Conservation (phyloP, 495 filamentous ascomycete species). For the Elaphomyces granulatus region DNA sequence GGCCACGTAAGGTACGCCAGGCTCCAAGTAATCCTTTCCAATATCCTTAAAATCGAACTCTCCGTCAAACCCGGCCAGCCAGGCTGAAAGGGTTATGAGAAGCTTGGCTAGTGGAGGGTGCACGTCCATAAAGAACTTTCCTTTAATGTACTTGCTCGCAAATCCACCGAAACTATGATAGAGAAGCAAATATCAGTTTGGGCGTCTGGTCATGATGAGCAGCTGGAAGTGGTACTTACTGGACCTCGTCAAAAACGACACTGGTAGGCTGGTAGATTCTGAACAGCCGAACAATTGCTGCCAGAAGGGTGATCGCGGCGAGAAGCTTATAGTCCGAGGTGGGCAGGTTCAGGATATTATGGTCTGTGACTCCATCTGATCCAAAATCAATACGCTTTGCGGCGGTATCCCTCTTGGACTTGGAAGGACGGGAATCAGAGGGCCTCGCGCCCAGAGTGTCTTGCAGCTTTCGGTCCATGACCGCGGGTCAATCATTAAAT, state of each 20-base stretch:
- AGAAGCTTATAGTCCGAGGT: constrained; percentile 68
- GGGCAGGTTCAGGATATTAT: constrained; percentile 47
- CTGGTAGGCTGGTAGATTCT: constrained; percentile 92
- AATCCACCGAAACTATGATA: constrained; percentile 79
- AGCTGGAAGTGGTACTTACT: constrained; percentile 43
- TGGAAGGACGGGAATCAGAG: constrained; percentile 15
- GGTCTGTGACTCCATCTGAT: constrained; percentile 39
- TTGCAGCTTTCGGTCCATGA: too few relatives aligned
- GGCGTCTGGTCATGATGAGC: neutral
- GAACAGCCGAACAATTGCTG: constrained; percentile 72
- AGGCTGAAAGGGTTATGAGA: constrained; percentile 87
- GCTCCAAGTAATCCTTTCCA: constrained; percentile 94
- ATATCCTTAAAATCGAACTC: constrained; percentile 99
- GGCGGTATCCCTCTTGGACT: constrained; percentile 21
- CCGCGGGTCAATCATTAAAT: too few relatives aligned
- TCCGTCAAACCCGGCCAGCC: constrained; percentile 88
- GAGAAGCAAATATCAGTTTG: constrained; percentile 9
- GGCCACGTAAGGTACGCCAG: constrained; percentile 89
- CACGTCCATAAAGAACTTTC: constrained; percentile 97
- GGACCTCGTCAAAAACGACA: constrained; percentile 98
- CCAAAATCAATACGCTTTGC: constrained; percentile 23
- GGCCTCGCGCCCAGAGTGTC: constrained; percentile 27
- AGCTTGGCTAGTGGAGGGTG: constrained; percentile 96
- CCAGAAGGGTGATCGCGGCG: constrained; percentile 55
- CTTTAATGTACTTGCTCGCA: constrained; percentile 97